Conservation (phyloP, 495 filamentous ascomycete species). For the Talaromyces proteolyticus region DNA sequence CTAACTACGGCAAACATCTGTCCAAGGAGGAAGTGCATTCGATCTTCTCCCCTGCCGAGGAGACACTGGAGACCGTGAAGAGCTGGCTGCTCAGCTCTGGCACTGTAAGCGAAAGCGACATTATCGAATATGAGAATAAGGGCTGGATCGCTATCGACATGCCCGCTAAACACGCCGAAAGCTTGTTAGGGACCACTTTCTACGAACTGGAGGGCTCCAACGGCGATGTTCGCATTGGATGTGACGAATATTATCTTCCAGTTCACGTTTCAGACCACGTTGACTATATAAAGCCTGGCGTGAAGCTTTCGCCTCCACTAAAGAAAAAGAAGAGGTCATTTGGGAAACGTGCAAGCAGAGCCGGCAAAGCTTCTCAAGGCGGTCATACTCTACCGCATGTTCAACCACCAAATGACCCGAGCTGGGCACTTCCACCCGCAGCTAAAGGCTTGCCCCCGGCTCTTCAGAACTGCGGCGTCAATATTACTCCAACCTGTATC, state of each 20-base stretch:
- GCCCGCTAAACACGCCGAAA: constrained; percentile 44
- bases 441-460: too few species aligned
- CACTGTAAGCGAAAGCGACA: constrained; percentile 33
- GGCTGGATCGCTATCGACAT: constrained; percentile 51
- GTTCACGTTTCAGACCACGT: constrained; percentile 40
- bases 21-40: constrained; percentile 41
- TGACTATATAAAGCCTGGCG: constrained; percentile 51
- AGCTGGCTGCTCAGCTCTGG: constrained; percentile 46
- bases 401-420: too few species aligned
- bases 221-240: constrained; percentile 41
- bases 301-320: constrained; percentile 9
- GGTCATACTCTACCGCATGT: too few species aligned
- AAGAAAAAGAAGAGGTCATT: too few species aligned
- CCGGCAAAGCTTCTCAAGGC: too few species aligned
- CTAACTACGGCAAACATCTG: constrained; percentile 46
- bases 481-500: constrained; percentile 48
- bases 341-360: too few species aligned
- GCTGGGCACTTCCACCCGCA: too few species aligned
- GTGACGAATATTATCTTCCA: constrained; percentile 47
- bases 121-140: constrained; percentile 37
- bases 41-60: constrained; percentile 39
- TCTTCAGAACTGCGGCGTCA: constrained; percentile 28
- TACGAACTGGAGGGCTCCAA: constrained; percentile 45
- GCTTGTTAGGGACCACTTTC: constrained; percentile 51
- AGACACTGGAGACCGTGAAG: constrained; percentile 32